A percentile compares a stretch with the other conserved stretches of the same genome.
Evolutionary conservation across 1,284 basidiomycete species (phyloP).

Genomic region (Cutaneotrichosporon cutaneum): DNA sequence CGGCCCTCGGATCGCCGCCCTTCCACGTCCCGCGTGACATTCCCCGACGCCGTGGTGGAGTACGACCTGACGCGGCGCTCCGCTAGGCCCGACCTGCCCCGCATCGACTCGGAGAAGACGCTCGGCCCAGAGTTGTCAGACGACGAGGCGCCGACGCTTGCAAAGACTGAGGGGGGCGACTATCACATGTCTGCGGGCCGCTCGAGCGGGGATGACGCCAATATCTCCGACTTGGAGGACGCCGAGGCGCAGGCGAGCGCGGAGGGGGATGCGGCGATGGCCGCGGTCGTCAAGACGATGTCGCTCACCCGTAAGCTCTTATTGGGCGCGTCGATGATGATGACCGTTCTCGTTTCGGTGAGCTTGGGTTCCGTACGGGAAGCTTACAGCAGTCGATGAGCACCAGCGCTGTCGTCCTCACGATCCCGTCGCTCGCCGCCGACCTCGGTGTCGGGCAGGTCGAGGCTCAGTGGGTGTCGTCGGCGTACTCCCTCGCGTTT

Average conservation of each 20-base stretch:
- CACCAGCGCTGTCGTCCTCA: constrained; percentile 27
- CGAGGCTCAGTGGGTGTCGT: constrained; percentile 50
- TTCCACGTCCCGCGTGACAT: constrained; percentile 1
- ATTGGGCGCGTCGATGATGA: constrained; percentile 30
- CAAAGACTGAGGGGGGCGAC: constrained; percentile 4
- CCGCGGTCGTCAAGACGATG: constrained; percentile 6
- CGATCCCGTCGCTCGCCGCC: constrained; percentile 47
- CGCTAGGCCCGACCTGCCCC: constrained; percentile 12
- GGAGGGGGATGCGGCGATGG: constrained; percentile 5
- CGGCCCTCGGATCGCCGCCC: constrained; percentile 2
- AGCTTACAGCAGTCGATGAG: constrained; percentile 17
- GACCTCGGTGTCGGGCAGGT: constrained; percentile 38
- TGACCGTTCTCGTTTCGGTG: constrained; percentile 30
- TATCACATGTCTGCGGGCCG: not conserved
- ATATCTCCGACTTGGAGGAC: constrained; percentile 7
- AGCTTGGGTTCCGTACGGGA: too few species aligned
- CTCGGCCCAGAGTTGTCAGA: constrained; percentile 2
- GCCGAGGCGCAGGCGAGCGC: not conserved
- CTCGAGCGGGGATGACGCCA: not conserved
- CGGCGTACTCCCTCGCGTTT: constrained; percentile 50
- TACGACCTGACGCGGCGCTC: constrained; percentile 7
- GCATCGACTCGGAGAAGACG: constrained; percentile 26
- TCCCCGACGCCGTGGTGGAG: constrained; percentile 12
- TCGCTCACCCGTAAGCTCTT: constrained; percentile 17
- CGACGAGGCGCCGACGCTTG: constrained; percentile 10